phyloP scores from a whole-genome alignment of 164 flowering plant genomes.

The Sedum album region DNA sequence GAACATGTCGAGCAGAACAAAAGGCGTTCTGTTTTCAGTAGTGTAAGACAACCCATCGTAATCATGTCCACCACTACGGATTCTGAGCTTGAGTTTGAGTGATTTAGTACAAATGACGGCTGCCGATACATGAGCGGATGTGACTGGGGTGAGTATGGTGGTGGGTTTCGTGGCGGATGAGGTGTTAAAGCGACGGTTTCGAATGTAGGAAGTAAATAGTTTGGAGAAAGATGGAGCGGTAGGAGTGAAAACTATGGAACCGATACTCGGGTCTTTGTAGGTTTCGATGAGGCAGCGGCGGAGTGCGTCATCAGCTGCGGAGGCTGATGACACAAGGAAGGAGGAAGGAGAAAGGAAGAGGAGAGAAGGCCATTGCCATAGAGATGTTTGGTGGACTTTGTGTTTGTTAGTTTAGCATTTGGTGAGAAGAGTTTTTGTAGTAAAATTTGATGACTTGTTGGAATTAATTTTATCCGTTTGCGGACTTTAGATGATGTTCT shows the following conservation, averaged over 20 bases:
- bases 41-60: conserved; percentile 4
- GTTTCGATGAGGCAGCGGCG: not conserved
- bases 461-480: too few species aligned
- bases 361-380: not conserved
- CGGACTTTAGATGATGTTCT: too few species aligned
- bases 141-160: not conserved
- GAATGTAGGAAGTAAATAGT: not conserved
- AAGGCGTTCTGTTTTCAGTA: not conserved
- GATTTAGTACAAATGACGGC: not conserved
- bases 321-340: not conserved
- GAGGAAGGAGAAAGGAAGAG: not conserved
- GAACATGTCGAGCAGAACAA: conserved; percentile 4
- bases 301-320: not conserved
- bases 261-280: not conserved
- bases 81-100: not conserved
- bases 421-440: not conserved
- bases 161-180: not conserved
- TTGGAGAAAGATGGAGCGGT: not conserved
- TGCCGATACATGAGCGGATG: not conserved
- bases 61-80: conserved; percentile 6
- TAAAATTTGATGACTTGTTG: not conserved
- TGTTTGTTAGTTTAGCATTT: not conserved
- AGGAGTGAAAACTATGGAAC: not conserved
- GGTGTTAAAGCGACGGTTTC: conserved; percentile 5
- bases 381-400: not conserved